Evolutionary conservation across 108 stramenopile species (phyloP), one percentile per base, ranked within the genome.

Genomic region (Licmophora abbreviata): DNA sequence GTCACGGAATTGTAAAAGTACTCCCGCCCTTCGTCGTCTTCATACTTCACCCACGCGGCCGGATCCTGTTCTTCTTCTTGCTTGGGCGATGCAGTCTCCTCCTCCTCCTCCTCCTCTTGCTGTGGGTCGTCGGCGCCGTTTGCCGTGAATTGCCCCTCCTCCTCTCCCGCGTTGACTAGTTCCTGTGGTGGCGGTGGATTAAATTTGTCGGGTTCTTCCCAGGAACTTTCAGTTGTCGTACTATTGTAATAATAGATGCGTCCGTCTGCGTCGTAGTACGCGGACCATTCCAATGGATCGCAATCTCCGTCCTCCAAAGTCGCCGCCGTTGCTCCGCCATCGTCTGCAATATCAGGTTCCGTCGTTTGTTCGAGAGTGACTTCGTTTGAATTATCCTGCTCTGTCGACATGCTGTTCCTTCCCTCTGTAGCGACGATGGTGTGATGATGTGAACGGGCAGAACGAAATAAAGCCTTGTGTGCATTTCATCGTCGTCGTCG

Each of bases 1-100:
- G 80, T 83, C 18, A 27, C 44, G 12, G 35, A 47, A 59, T 90
- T 81, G 64, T 79, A 77, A 51, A 83, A 90, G 44, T 78, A 85
- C 23, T 69, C 58, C 34, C 53, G 59, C 0, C 84, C 84, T 10
- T 69, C 72, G 37, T 71, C 76, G 43, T 71, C 67, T 10, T 56
- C 45, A 55, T 62, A 66, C 15, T 65, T 62, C 9, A 66, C 60
- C 75, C 75, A 77, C 18, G 4, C 3, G 3, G 18, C 38, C 38
- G 18, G 18, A 5, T 3, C 5, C 18, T 38, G 47, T 12, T 18
- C 29, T 3, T 4, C 1, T 28, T 56, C 55, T 23, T 29, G 11
- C 10, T 33, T 29, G 29, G 43, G 37, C 23, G 30, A 43, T 57
- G 29, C 38, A 8, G 47, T 29, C 24, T 51, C 44, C 12, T 27